Conservation (phyloP, 1,284 basidiomycete species). For the Cystobasidium slooffiae region DNA sequence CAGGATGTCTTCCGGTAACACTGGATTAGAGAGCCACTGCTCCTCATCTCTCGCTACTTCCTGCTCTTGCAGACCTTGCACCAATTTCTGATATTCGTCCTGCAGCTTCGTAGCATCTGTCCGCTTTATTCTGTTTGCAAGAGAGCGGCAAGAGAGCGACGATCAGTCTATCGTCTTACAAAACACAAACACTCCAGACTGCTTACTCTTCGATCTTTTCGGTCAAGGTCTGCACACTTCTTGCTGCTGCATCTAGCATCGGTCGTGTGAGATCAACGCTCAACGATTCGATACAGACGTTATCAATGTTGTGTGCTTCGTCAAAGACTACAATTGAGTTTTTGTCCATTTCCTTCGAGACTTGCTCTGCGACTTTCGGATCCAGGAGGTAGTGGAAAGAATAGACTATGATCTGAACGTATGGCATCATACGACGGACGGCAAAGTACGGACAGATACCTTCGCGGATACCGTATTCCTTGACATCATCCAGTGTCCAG, state of each 20-base stretch:
- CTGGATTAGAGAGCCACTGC: constrained; percentile 89
- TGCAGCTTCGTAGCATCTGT: constrained; percentile 93
- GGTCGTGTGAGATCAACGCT: constrained; percentile 98
- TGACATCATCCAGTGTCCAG: constrained; percentile 91
- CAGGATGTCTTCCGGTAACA: constrained; percentile 91
- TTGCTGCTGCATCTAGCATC: constrained; percentile 92
- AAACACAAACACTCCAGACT: neutral
- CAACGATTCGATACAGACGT: constrained; percentile 98
- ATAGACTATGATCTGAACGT: constrained; percentile 95
- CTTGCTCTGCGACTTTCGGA: constrained; percentile 98
- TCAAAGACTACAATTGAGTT: constrained; percentile 99
- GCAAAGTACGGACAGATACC: constrained; percentile 95
- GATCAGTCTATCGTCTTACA: too few relatives aligned
- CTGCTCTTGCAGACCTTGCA: constrained; percentile 77
- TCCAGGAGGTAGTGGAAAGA: constrained; percentile 99
- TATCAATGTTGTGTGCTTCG: constrained; percentile 99
- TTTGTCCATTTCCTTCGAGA: constrained; percentile 95
- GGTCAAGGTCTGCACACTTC: constrained; percentile 83
- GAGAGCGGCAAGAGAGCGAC: neutral
- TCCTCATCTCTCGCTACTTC: constrained; percentile 71
- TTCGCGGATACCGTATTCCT: constrained; percentile 83
- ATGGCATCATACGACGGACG: constrained; percentile 95
- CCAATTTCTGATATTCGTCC: constrained; percentile 95
- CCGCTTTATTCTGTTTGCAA: constrained; percentile 74
- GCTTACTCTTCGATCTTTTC: constrained; percentile 69